Conservation (phyloP, 768 basidiomycete genomes). For the Hirschioporus abietinus region DNA sequence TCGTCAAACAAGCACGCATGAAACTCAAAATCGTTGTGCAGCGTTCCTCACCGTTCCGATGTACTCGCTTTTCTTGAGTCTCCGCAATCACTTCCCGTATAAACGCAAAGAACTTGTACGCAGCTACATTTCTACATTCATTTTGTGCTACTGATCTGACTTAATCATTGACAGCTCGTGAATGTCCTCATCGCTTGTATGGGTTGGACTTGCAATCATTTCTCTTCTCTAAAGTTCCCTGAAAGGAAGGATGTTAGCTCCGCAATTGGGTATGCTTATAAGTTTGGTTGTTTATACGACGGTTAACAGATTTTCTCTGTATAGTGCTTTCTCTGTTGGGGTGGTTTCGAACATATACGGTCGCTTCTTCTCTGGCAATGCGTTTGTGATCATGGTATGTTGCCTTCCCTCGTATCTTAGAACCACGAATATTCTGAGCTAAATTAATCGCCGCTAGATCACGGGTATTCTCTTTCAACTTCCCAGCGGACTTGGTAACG, state of each 20-base stretch:
- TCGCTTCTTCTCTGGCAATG: constrained; percentile 64
- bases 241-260: constrained; percentile 74
- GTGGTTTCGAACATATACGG: constrained; percentile 75
- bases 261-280: constrained; percentile 54
- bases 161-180: constrained; percentile 29
- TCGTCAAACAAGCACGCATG: background rate
- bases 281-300: background rate
- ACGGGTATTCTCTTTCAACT: constrained; percentile 83
- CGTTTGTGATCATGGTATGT: constrained; percentile 77
- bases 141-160: background rate
- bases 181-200: constrained; percentile 55
- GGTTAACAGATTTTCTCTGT: background rate
- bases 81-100: constrained; percentile 60
- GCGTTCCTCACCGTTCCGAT: constrained; percentile 70
- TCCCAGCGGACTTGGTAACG: constrained; percentile 74
- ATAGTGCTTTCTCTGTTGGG: constrained; percentile 76
- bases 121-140: constrained; percentile 5
- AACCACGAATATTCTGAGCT: background rate
- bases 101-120: constrained; percentile 51
- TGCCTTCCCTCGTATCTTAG: background rate
- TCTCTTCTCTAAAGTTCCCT: constrained; percentile 52
- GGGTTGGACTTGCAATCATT: constrained; percentile 80
- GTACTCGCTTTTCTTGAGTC: constrained; percentile 60
- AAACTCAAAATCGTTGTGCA: constrained; percentile 15
- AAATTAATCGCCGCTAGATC: constrained; percentile 30